phyloP scores from a whole-genome alignment of 2,329 filamentous ascomycete genomes.

The Verticillium dahliae region DNA sequence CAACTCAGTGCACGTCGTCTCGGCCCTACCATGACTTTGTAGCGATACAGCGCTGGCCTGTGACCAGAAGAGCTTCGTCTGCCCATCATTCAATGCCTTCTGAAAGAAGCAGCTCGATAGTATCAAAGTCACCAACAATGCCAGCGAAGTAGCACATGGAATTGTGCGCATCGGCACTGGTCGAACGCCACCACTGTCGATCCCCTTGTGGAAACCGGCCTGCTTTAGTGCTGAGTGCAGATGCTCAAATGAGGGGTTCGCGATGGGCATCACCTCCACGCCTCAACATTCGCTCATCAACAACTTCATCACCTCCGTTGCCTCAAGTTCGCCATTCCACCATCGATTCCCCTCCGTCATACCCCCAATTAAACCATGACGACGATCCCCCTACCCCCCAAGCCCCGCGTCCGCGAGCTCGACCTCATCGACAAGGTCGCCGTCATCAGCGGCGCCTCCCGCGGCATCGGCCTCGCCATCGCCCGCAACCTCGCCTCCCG shows the following conservation, averaged over 20 bases:
- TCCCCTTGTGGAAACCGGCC: not conserved
- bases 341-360: not conserved
- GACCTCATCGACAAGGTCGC: slow-evolving; percentile 41
- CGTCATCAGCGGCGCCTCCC: slow-evolving; percentile 57
- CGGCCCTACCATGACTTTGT: no score
- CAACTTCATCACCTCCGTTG: not conserved
- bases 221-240: not conserved
- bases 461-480: slow-evolving; percentile 25
- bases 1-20: no score
- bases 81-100: no score
- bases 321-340: not conserved
- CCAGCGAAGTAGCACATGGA: no score
- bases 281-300: not conserved
- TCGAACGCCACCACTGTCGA: not conserved
- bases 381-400: not conserved
- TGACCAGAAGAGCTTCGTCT: no score
- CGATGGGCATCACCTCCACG: not conserved
- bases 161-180: no score
- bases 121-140: no score
- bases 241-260: not conserved
- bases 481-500: slow-evolving; percentile 19
- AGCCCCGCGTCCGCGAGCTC: not conserved
- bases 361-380: not conserved
- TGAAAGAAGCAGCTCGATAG: no score
- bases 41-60: no score